These are phyloP conservation scores for Colletotrichum cereale DNA, from an alignment of 2,329 filamentous ascomycete genomes.

Conservation along the genomic window DNA sequence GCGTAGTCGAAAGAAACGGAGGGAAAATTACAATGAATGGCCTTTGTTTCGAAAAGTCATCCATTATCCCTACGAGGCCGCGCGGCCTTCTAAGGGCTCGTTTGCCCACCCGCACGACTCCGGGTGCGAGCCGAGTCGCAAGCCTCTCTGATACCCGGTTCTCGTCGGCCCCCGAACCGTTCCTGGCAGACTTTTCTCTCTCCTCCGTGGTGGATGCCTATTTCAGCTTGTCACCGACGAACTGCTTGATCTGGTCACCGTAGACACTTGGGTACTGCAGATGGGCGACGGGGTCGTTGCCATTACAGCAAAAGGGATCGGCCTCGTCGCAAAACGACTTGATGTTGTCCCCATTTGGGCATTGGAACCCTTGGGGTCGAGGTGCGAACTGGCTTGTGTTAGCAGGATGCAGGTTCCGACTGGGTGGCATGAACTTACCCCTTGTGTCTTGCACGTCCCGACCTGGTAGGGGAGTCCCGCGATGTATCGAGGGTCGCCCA, in stretches of 20 bases:
- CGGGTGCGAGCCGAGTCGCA: background rate
- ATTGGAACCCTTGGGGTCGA: slow-evolving; percentile 65
- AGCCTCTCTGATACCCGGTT: background rate
- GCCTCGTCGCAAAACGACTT: slow-evolving; percentile 71
- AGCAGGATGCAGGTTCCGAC: background rate
- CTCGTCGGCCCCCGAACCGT: background rate
- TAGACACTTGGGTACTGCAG: slow-evolving; percentile 44
- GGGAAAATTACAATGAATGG: background rate
- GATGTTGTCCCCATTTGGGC: slow-evolving; percentile 66
- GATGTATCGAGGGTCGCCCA: slow-evolving; percentile 72
- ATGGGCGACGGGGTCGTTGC: slow-evolving; percentile 65
- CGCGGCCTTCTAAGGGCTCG: background rate
- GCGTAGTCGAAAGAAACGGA: background rate
- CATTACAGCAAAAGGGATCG: slow-evolving; percentile 74
- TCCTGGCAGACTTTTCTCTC: background rate
- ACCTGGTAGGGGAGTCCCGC: slow-evolving; percentile 69
- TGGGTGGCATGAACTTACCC: slow-evolving; percentile 58
- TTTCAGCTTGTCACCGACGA: slow-evolving; percentile 32
- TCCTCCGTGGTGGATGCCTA: background rate
- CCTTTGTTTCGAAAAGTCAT: background rate
- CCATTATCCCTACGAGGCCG: slow-evolving; percentile 1
- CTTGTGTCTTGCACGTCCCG: slow-evolving; percentile 68
- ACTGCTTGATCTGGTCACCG: slow-evolving; percentile 38
- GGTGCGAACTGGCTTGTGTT: slow-evolving; percentile 62
- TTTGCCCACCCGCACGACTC: background rate